Evolutionary conservation across 2,329 filamentous ascomycete species (phyloP).

Genomic region (Aspergillus arachidicola): DNA sequence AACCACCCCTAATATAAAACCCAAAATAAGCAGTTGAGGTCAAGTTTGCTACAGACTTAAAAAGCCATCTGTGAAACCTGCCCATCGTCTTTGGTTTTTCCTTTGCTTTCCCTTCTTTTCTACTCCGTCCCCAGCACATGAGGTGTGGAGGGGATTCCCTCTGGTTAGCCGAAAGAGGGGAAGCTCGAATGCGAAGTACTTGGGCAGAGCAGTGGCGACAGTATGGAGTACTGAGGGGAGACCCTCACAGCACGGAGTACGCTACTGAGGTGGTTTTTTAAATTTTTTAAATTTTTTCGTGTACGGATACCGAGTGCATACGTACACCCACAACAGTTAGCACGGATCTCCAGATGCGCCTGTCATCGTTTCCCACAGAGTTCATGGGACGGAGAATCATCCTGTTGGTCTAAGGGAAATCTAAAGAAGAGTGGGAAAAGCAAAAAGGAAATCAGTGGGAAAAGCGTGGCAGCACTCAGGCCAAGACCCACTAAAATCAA

Average conservation of each 20-base stretch:
- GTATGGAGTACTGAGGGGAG: background rate
- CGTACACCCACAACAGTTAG: conserved; percentile 1
- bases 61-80: background rate
- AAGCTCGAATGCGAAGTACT: background rate
- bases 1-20: background rate
- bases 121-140: background rate
- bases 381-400: conserved; percentile 11
- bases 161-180: conserved; percentile 6
- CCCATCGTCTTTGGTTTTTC: background rate
- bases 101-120: background rate
- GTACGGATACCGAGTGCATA: background rate
- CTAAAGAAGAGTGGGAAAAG: conserved; percentile 16
- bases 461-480: conserved; percentile 30
- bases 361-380: conserved; percentile 20
- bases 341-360: conserved; percentile 22
- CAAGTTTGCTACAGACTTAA: background rate
- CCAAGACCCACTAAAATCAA: conserved; percentile 41
- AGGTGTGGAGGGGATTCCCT: background rate
- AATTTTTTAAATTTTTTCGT: background rate
- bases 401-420: background rate
- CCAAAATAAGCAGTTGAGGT: background rate
- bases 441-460: conserved; percentile 10
- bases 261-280: background rate
- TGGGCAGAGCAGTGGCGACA: background rate
- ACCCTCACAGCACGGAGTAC: background rate